Conservation (phyloP, 2,329 filamentous ascomycete genomes). For the Teratosphaeria nubilosa region DNA sequence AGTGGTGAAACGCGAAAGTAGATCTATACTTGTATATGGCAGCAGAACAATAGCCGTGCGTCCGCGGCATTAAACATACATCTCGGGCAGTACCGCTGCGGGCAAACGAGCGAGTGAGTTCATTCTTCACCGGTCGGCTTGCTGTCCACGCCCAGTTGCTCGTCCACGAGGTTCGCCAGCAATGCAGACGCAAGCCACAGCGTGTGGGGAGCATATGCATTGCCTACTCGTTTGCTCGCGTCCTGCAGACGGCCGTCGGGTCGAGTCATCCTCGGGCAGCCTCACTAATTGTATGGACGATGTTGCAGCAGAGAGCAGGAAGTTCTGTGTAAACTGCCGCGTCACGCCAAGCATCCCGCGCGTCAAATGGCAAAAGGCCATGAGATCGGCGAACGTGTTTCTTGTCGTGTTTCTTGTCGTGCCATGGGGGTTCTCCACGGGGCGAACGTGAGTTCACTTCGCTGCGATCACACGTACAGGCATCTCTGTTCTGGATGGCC, state of each 20-base stretch:
- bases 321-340: background rate
- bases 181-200: background rate
- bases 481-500: background rate
- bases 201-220: background rate
- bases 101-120: background rate
- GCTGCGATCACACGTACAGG: background rate
- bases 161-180: background rate
- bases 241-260: background rate
- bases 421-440: background rate
- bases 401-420: no score
- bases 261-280: background rate
- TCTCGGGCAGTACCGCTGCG: background rate
- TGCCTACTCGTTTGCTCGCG: background rate
- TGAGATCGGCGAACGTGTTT: background rate
- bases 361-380: background rate
- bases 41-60: background rate
- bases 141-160: background rate
- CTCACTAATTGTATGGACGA: background rate
- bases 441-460: background rate
- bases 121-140: background rate
- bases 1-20: background rate
- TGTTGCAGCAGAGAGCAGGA: background rate
- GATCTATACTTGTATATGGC: background rate
- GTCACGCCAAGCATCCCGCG: background rate
- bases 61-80: background rate